A percentile compares a stretch with the other conserved stretches of the same genome.
Evolutionary conservation across 2,329 filamentous ascomycete genomes (phyloP).

Genomic region (Magnaporthiopsis incrustans): DNA sequence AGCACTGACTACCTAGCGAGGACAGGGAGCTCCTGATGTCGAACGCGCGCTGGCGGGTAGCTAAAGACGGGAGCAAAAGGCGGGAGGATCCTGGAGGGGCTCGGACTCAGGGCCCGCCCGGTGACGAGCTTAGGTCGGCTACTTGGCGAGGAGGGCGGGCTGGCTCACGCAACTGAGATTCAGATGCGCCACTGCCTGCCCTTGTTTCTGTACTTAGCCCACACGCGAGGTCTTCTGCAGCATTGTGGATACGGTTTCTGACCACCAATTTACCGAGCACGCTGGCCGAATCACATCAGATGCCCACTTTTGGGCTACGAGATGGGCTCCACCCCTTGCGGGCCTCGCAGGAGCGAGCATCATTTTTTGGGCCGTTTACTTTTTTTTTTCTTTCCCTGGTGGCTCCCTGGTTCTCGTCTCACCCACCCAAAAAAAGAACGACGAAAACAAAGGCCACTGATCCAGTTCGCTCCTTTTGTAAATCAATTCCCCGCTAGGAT

Average conservation of each 20-base stretch:
- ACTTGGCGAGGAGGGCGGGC: no score
- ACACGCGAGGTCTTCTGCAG: neutral
- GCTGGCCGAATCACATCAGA: neutral
- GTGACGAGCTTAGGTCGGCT: neutral
- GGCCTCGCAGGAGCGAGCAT: neutral
- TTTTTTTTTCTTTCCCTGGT: neutral
- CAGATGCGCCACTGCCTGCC: neutral
- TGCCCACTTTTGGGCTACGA: neutral
- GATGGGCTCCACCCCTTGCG: neutral
- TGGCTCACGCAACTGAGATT: neutral
- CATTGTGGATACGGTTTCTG: neutral
- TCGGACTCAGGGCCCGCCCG: neutral
- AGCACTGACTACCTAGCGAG: neutral
- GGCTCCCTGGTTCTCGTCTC: neutral
- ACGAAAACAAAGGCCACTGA: no score
- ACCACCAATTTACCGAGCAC: neutral
- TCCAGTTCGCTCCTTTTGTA: no score
- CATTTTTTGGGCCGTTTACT: neutral
- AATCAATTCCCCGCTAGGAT: no score
- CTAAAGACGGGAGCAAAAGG: neutral
- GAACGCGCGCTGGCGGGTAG: neutral
- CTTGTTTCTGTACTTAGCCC: neutral
- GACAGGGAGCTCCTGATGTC: neutral
- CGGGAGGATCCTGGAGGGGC: neutral
- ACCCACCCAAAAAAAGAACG: neutral